Base-by-base conservation (phyloP, 352 stramenopile species). In the Globisporangium rhizosaccharum region DNA sequence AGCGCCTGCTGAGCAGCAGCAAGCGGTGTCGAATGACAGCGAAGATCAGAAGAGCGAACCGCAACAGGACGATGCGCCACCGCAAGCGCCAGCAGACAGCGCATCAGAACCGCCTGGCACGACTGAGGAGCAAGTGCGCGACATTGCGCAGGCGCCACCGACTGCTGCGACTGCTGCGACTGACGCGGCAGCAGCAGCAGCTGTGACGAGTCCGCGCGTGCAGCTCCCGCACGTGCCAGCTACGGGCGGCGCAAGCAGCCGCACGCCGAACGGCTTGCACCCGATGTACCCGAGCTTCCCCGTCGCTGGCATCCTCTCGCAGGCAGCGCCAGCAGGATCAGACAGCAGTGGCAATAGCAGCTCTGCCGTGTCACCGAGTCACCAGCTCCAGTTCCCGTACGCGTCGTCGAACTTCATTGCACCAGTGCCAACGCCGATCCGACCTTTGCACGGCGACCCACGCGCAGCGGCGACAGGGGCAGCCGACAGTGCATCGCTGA, bases 371-470 rank as follows among this genome's bases (percentile, higher is more conserved):
- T 61, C 54, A 1, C 61, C 61, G 25, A 50, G 15, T 23, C 65
- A 53, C 56, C 63, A 23, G 46, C 70, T 76, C 62, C 74, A 85
- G 61, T 86, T 85, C 45, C 69, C 78, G 28, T 88, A 84, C 44
- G 72, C 76, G 17, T 71, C 81, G 12, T 76, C 78, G 6, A 82
- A 82, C 20, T 90, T 89, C 62, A 56, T 91, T 26, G 73, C 81
- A n/a, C 67, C 79, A 6, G 70, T 72, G 28, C 83, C 81, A 14
- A 92, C 83, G 33, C 83, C 83, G 11, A 92, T 92, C 64, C 83
- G 83, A 4, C 83, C 83, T 18, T 53, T 92, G 25, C 59, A 78
- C 37, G 81, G 79, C 28, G 83, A 92, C 55, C 83, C 83, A 42
- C 80, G 83, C 52, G 61, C 68, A 0, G n/a, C 3, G 9, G 11